Evolutionary conservation across 306 rosid genomes (phyloP), one percentile per base, ranked within the genome.

Genomic region (Lithocarpus polystachyus): DNA sequence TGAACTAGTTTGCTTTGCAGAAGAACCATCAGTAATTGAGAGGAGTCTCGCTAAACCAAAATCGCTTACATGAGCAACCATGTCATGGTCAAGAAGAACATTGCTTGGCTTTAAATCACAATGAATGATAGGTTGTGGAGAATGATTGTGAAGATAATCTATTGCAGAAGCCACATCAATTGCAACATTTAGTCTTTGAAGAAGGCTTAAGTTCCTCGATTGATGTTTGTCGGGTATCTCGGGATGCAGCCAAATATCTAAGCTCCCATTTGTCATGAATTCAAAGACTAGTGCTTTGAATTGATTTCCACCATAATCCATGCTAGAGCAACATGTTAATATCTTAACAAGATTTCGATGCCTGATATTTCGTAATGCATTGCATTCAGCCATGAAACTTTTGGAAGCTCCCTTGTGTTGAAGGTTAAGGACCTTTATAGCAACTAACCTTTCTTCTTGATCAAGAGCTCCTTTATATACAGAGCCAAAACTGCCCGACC

Each of bases 241-340:
- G 0, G 80, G 74, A 74, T 83, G 80, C 14, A 83, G 3, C 86
- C 86, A 83, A 12, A 26, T 28, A 59, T 83, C 87, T 23, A 83
- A 83, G 81, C 78, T 79, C 56, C 84, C 84, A 62, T 79, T 79
- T 71, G 35, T 61, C 87, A 83, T 80, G 54, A 62, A 80, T 11
- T 64, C 54, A 45, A 79, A 83, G 65, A 83, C 83, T 1, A 83
- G 67, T 61, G 84, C 87, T 75, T 83, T 75, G 24, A 83, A 83
- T 35, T 75, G 78, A 37, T 70, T 74, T 6, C 86, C 86, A 14
- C 71, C 29, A 71, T 79, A 80, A 71, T 75, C 81, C 2, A 13
- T 17, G 48, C 78, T 72, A 0, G 87, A 79, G 59, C 86, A 79
- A 48, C 84, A 79, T 71, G 87, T 83, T 23, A 79, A 45, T 79